Evolutionary conservation across 495 filamentous ascomycete genomes (phyloP).

Genomic region (Daldinia loculata): DNA sequence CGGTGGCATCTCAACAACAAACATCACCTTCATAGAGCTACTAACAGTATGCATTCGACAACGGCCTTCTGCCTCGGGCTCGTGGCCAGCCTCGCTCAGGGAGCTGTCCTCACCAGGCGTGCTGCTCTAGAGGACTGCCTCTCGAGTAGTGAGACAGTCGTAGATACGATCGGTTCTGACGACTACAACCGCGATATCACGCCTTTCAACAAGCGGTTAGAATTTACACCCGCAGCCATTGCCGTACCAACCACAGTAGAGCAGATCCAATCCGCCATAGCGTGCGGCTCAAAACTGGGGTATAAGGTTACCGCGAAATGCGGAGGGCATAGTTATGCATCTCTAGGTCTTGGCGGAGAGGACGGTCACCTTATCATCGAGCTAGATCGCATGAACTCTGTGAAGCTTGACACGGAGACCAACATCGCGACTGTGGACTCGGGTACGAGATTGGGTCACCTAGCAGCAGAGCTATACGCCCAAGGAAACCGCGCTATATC

Average conservation of each 20-base stretch:
- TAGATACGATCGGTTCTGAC: slow-evolving; percentile 46
- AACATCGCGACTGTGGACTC: slow-evolving; percentile 53
- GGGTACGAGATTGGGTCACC: slow-evolving; percentile 53
- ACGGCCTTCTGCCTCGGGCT: slow-evolving; percentile 40
- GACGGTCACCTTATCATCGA: slow-evolving; percentile 57
- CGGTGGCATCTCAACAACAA: slow-evolving; percentile 4
- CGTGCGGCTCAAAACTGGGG: slow-evolving; percentile 52
- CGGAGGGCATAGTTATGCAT: slow-evolving; percentile 59
- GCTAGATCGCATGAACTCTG: slow-evolving; percentile 54
- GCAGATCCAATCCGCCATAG: slow-evolving; percentile 54
- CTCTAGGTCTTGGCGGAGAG: slow-evolving; percentile 57
- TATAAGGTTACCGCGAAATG: slow-evolving; percentile 56
- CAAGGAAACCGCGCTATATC: slow-evolving; percentile 55
- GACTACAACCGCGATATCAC: slow-evolving; percentile 52
- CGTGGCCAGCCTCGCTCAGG: slow-evolving; percentile 32
- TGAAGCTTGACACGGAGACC: slow-evolving; percentile 51
- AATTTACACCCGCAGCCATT: slow-evolving; percentile 52
- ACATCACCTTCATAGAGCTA: slow-evolving; percentile 3
- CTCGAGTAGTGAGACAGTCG: slow-evolving; percentile 44
- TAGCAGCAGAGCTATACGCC: slow-evolving; percentile 49
- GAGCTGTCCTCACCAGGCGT: slow-evolving; percentile 35
- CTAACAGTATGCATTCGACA: slow-evolving; percentile 37
- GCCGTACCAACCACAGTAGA: slow-evolving; percentile 51
- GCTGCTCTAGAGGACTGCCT: slow-evolving; percentile 56
- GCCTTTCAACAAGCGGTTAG: slow-evolving; percentile 53